phyloP scores from a whole-genome alignment of 257 asterid species.

The Solanum chiquidenum region DNA sequence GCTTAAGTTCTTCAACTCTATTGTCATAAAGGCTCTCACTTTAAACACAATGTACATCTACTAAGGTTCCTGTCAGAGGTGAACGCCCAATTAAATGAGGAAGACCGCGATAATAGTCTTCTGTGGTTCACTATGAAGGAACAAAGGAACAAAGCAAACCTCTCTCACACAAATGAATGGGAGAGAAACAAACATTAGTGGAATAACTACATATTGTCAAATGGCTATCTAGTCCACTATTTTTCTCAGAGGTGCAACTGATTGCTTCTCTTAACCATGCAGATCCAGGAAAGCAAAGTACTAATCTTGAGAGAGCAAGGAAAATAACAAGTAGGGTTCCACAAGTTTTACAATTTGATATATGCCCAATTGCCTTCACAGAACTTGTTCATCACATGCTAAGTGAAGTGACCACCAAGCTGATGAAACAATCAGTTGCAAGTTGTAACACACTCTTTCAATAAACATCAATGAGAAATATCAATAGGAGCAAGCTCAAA shows the following conservation, averaged over 20 bases:
- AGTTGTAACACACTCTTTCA: background rate
- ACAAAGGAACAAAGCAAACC: background rate
- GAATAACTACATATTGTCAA: background rate
- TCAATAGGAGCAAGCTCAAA: background rate
- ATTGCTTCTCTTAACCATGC: background rate
- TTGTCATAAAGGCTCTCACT: background rate
- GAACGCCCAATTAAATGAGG: background rate
- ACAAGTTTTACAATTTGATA: background rate
- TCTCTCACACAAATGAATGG: background rate
- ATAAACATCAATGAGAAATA: background rate
- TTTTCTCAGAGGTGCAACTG: background rate
- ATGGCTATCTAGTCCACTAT: background rate
- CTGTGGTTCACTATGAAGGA: background rate
- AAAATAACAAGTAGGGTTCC: background rate
- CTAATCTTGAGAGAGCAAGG: background rate
- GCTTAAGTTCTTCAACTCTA: background rate
- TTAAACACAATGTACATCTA: background rate
- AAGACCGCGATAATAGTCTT: background rate
- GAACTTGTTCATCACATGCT: background rate
- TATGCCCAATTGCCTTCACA: background rate
- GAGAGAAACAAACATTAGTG: background rate
- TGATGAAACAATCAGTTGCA: background rate
- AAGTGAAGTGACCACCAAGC: background rate
- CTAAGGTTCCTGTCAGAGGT: background rate
- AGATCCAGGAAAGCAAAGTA: background rate